Percentiles rank a stretch among this genome's conserved stretches.
Conservation (phyloP, 306 rosid genomes). For the Ochetophila trinervis region DNA sequence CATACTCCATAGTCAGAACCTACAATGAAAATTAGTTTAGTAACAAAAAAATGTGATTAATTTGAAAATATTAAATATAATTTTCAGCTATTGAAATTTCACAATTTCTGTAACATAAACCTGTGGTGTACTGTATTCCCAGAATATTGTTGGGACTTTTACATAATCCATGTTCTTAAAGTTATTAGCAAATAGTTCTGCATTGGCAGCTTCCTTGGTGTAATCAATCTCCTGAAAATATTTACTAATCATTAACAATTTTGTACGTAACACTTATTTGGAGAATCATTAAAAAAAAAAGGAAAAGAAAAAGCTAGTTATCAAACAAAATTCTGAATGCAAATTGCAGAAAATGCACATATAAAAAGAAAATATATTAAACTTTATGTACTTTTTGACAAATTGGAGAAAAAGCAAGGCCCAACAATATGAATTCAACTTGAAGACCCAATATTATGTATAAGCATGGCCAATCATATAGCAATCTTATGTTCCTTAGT, state of each 20-base stretch:
- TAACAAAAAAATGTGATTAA: neutral
- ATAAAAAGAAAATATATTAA: neutral
- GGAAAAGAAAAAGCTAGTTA: neutral
- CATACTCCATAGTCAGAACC: slow-evolving; percentile 99
- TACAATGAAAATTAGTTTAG: slow-evolving; percentile 29
- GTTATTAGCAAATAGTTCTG: slow-evolving; percentile 84
- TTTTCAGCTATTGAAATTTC: slow-evolving; percentile 12
- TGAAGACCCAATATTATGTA: too few species aligned
- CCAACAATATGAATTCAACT: too few species aligned
- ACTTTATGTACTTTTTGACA: neutral
- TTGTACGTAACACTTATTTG: neutral
- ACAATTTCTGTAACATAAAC: slow-evolving; percentile 34
- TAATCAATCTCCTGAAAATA: slow-evolving; percentile 94
- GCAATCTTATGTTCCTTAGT: too few species aligned
- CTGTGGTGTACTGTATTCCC: slow-evolving; percentile 99
- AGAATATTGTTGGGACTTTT: slow-evolving; percentile 78
- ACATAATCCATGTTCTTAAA: slow-evolving; percentile 81
- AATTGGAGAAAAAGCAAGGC: neutral
- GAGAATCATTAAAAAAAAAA: neutral
- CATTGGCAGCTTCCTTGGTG: slow-evolving; percentile 95
- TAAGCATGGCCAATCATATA: too few species aligned
- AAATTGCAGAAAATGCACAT: neutral
- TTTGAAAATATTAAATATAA: slow-evolving; percentile 6
- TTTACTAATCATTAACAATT: neutral
- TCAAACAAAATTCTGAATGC: neutral